Conservation (phyloP, 805 yeast species). For the Saccharomyces jurei region DNA sequence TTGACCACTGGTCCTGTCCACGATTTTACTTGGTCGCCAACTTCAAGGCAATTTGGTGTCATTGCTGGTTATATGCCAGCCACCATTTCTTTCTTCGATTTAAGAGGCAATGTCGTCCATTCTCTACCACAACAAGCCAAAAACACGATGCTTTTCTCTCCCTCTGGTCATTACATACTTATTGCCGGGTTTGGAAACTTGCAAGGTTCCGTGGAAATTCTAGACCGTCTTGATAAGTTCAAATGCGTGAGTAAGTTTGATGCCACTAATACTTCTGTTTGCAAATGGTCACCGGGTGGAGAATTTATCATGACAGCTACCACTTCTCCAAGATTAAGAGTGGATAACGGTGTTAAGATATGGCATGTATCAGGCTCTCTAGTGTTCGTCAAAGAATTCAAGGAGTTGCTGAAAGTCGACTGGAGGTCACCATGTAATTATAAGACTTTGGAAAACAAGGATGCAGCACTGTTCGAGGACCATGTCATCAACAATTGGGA, state of each 20-base stretch:
- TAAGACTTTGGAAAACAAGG: constrained; percentile 19
- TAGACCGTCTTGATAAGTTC: constrained; percentile 85
- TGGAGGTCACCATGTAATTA: constrained; percentile 59
- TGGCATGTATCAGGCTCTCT: constrained; percentile 90
- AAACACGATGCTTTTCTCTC: constrained; percentile 85
- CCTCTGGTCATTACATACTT: constrained; percentile 82
- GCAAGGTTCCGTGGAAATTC: constrained; percentile 92
- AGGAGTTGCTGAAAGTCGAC: constrained; percentile 68
- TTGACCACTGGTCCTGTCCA: constrained; percentile 93
- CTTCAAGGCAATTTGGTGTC: constrained; percentile 94
- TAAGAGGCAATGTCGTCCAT: constrained; percentile 81
- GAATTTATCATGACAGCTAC: constrained; percentile 90
- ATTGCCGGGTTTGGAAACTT: constrained; percentile 97
- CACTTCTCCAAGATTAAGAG: constrained; percentile 92
- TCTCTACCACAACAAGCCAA: constrained; percentile 80
- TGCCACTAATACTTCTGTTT: constrained; percentile 92
- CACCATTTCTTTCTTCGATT: constrained; percentile 86
- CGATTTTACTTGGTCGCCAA: constrained; percentile 95
- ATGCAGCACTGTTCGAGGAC: background rate
- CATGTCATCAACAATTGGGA: constrained; percentile 29
- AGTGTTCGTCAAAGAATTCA: constrained; percentile 67
- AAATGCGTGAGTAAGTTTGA: constrained; percentile 70
- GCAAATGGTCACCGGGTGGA: constrained; percentile 98
- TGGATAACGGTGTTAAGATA: constrained; percentile 87
- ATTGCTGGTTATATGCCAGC: constrained; percentile 98